Evolutionary conservation across 78 protist species (phyloP), one percentile per base, ranked within the genome.

Genomic region (slime mould (Dictyostelium discoideum)): DNA sequence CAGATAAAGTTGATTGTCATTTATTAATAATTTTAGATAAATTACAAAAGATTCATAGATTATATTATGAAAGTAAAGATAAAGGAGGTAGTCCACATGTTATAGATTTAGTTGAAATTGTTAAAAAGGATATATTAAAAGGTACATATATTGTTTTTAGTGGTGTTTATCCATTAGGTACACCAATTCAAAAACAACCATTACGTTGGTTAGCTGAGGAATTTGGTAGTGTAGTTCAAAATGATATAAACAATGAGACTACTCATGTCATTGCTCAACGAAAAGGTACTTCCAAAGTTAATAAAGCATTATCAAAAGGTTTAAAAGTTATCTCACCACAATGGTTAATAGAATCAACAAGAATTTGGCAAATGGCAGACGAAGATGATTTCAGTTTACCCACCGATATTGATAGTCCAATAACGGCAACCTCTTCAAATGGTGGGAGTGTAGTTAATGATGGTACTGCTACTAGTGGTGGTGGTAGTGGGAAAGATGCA

Each of bases 261-360:
- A 87, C 93, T 24, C 93, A 87, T 87, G 92, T 87, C 18, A 60
- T 87, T 6, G 93, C 93, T 40, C 85, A 83, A 14, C 48, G 85
- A 22, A 87, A 78, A 87, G 93, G 93, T 39, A 87, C 93, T 0
- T 22, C 79, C 3, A 87, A 87, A 78, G 93, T 87, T 20, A 46
- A 77, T 39, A 76, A 40, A 54, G 93, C 93, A 32, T 22, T 78
- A 2, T 26, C 85, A 76, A 87, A 78, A 42, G 93, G 93, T 18
- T 60, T 87, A 46, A 76, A 78, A n/a, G 60, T 87, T 3, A 79
- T 78, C 3, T 54, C 37, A 9, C 79, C 50, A 24, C 32, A 48
- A n/a, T 87, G 93, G 93, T 13, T 87, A 5, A 85, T 76, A 3
- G 76, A 76, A 40, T 78, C 93, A 0, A 63, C 84, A 18, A 39